Evolutionary conservation across 2,329 filamentous ascomycete species (phyloP).

Genomic region (Hypoxylon rubiginosum): DNA sequence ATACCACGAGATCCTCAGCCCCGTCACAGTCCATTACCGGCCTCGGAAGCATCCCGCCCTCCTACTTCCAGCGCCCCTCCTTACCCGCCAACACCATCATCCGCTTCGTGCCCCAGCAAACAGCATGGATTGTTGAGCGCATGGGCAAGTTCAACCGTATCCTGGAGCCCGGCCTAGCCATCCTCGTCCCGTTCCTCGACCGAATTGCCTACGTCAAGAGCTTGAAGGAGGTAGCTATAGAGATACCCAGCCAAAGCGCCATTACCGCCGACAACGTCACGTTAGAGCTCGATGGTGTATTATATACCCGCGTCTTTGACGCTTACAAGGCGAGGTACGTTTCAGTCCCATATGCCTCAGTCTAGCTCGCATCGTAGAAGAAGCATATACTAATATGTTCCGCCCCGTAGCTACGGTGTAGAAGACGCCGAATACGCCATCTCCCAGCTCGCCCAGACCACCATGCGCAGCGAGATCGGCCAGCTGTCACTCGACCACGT

Average conservation of each 20-base stretch:
- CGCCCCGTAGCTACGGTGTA: constrained; percentile 82
- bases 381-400: constrained; percentile 9
- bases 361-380: neutral
- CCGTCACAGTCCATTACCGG: constrained; percentile 46
- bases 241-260: constrained; percentile 97
- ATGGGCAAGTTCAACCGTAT: constrained; percentile 99
- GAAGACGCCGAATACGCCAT: constrained; percentile 99
- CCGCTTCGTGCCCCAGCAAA: constrained; percentile 99
- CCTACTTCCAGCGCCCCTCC: constrained; percentile 82
- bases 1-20: constrained; percentile 37
- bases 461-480: constrained; percentile 98
- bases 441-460: constrained; percentile 96
- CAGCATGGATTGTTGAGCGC: constrained; percentile 98
- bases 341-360: neutral
- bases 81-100: constrained; percentile 94
- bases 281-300: constrained; percentile 91
- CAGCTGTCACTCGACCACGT: constrained; percentile 97
- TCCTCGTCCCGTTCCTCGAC: constrained; percentile 91
- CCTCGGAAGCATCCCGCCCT: constrained; percentile 65
- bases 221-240: constrained; percentile 94
- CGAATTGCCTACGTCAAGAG: constrained; percentile 98
- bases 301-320: constrained; percentile 97
- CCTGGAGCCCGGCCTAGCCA: constrained; percentile 88
- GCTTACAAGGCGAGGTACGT: constrained; percentile 94
- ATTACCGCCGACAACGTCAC: constrained; percentile 99